A percentile compares a stretch with the other conserved stretches of the same genome.
Evolutionary conservation across 257 asterid genomes (phyloP).

Genomic region (Solanum chiquidenum): DNA sequence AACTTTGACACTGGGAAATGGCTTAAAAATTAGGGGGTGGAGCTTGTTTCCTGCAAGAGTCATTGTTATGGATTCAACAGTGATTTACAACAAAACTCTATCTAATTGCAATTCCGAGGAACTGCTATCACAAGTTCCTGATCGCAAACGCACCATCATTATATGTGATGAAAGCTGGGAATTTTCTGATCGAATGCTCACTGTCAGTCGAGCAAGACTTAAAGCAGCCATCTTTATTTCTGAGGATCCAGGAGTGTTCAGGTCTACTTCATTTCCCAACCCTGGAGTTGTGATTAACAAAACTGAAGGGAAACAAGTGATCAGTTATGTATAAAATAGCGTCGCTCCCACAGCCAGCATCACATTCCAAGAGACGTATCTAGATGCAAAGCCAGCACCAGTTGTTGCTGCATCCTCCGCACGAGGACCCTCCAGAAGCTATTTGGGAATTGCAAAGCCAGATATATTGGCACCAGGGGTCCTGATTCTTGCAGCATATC

Average conservation of each 20-base stretch:
- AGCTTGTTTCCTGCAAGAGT: background rate
- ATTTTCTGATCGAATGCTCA: background rate
- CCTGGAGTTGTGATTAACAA: conserved; percentile 1
- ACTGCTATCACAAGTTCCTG: background rate
- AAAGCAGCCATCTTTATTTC: background rate
- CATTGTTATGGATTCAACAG: background rate
- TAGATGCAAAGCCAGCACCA: background rate
- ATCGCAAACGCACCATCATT: background rate
- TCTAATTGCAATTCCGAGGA: background rate
- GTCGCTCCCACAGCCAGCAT: background rate
- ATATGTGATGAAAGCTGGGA: background rate
- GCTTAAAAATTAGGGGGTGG: background rate
- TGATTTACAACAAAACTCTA: background rate
- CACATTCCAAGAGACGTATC: background rate
- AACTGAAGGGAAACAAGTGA: conserved; percentile 1
- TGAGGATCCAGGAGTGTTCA: conserved; percentile 2
- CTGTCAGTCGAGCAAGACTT: background rate
- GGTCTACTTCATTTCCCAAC: background rate
- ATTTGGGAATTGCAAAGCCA: background rate
- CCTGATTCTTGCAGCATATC: background rate
- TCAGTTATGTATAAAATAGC: background rate
- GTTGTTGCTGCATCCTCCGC: background rate
- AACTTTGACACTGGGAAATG: background rate
- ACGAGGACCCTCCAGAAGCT: background rate
- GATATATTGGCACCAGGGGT: conserved; percentile 2